Evolutionary conservation across 176 grass and related monocot species (phyloP), one percentile per base, ranked within the genome.

Genomic region (Zea luxurians): DNA sequence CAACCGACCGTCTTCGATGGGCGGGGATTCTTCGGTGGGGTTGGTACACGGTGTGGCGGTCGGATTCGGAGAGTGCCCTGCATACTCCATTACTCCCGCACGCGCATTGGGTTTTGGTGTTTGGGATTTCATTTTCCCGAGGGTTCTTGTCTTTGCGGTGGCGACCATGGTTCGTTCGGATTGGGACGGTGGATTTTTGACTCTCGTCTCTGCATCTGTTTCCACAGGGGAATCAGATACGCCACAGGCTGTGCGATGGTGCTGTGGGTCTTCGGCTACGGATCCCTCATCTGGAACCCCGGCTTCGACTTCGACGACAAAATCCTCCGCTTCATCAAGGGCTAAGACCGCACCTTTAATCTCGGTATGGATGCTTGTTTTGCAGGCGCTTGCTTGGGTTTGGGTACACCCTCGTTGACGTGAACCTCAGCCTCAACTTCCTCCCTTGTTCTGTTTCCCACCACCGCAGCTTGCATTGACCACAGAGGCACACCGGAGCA

Each of bases 221-320:
- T 44, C 27, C 20, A 2, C 78, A 73, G 73, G 68, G 37, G 15
- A 38, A n/a, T 49, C 54, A 41, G 44, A 34, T 40, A 71, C 70
- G 74, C 13, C 43, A 82, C 13, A 50, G 42, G 61, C 61, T 52
- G 34, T 27, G 82, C 20, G 58, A 94, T 97, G 95, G 95, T 88
- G 61, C 85, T 98, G 3, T 98, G 95, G 95, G 91, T 98, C 34
- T 98, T 98, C 36, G 91, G 91, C 44, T 94, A 94, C 43, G 95
- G 95, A n/a, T 98, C 95, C 12, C 86, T 98, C 54, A 85, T 98
- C 71, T 98, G 96, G 96, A 98, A 98, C 61, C 96, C 96, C 0
- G 92, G 96, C 18, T 98, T 98, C 44, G 89, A 94, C 21, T 98
- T 94, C 77, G 96, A 94, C 17, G 89, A 94, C 4, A 94, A 88